Percentiles rank a stretch among this genome's conserved stretches.
phyloP scores from a whole-genome alignment of 2,329 filamentous ascomycete species.

The Trichoderma sp. region DNA sequence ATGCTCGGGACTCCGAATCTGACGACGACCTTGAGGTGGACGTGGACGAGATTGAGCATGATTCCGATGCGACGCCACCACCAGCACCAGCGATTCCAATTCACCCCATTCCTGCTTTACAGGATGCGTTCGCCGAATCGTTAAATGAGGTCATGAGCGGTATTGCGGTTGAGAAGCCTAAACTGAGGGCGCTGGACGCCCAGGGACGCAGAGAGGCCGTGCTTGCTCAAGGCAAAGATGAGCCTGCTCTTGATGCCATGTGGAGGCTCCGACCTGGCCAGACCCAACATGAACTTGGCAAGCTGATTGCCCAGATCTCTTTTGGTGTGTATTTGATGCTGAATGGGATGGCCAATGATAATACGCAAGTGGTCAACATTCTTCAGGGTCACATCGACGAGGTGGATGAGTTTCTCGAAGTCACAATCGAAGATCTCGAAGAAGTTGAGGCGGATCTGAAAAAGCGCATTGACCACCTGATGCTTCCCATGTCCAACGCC shows the following conservation, averaged over 20 bases:
- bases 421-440: slow-evolving; percentile 81
- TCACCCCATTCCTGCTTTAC: slow-evolving; percentile 77
- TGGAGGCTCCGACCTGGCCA: slow-evolving; percentile 80
- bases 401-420: slow-evolving; percentile 86
- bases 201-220: slow-evolving; percentile 67
- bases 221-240: slow-evolving; percentile 68
- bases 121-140: slow-evolving; percentile 81
- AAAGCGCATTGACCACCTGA: slow-evolving; percentile 77
- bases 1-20: slow-evolving; percentile 3
- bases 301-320: slow-evolving; percentile 87
- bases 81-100: slow-evolving; percentile 36
- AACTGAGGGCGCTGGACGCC: slow-evolving; percentile 58
- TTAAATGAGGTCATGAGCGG: slow-evolving; percentile 70
- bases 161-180: slow-evolving; percentile 52
- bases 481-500: slow-evolving; percentile 81
- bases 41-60: slow-evolving; percentile 25
- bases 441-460: slow-evolving; percentile 77
- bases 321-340: slow-evolving; percentile 91
- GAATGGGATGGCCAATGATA: slow-evolving; percentile 83
- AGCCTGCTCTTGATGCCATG: slow-evolving; percentile 70
- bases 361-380: slow-evolving; percentile 84
- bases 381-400: slow-evolving; percentile 92
- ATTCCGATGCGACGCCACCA: slow-evolving; percentile 30
- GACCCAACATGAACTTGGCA: slow-evolving; percentile 83
- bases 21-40: slow-evolving; percentile 27